Percentiles rank a stretch among this genome's conserved stretches.
Conservation (phyloP, 1,139 yeast species). For the Zygoascus meyerae region DNA sequence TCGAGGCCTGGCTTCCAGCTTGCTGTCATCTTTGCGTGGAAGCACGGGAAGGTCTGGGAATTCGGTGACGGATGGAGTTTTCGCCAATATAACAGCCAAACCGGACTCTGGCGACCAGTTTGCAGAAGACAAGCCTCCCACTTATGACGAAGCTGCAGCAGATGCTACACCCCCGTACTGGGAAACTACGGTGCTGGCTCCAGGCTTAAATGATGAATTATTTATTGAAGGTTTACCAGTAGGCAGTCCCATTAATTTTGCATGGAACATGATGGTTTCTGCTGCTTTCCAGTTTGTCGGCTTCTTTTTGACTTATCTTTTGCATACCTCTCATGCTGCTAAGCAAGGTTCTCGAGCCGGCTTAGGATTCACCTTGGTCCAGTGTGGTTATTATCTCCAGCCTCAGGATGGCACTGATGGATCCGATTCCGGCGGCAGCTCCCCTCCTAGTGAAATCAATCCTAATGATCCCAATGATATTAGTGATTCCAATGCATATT, state of each 20-base stretch:
- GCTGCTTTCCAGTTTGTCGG: conserved; percentile 92
- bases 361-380: conserved; percentile 75
- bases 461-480: conserved; percentile 37
- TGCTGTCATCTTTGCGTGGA: conserved; percentile 11
- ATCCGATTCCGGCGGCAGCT: conserved; percentile 29
- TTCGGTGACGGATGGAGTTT: conserved; percentile 76
- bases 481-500: conserved; percentile 23
- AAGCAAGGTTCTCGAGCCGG: conserved; percentile 95
- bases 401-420: conserved; percentile 37
- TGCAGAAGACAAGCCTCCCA: conserved; percentile 64
- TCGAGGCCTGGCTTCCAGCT: conserved; percentile 8
- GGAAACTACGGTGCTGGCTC: conserved; percentile 84
- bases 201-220: conserved; percentile 77
- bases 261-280: conserved; percentile 87
- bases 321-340: conserved; percentile 97
- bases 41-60: conserved; percentile 31
- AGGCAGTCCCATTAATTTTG: conserved; percentile 80
- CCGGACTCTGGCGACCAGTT: conserved; percentile 39
- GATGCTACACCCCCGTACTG: conserved; percentile 96
- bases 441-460: conserved; percentile 29
- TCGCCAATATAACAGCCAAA: conserved; percentile 83
- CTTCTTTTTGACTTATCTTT: conserved; percentile 77
- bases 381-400: conserved; percentile 66
- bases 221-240: conserved; percentile 95
- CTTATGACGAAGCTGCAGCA: conserved; percentile 92